phyloP scores from a whole-genome alignment of 139 green algal genomes.

The Asterochloris erici region DNA sequence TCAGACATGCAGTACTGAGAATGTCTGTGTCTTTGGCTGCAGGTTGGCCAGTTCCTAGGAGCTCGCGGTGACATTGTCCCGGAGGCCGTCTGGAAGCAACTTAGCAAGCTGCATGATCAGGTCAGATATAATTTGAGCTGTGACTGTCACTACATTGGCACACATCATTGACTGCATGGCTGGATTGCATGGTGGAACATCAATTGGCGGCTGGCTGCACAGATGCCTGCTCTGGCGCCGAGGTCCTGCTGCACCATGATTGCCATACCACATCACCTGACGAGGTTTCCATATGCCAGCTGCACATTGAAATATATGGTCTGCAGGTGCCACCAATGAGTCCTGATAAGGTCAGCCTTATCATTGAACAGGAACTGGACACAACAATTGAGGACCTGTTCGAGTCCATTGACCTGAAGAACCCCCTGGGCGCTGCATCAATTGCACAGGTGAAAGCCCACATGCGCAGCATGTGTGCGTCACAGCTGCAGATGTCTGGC shows the following conservation, averaged over 20 bases:
- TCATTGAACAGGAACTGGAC: constrained; percentile 66
- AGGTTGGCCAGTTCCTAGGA: constrained; percentile 85
- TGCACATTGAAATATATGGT: not conserved
- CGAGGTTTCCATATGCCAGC: not conserved
- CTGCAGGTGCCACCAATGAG: constrained; percentile 67
- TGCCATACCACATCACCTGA: not conserved
- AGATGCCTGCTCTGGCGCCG: too few relatives aligned
- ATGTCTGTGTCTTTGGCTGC: not conserved
- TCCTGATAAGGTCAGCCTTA: constrained; percentile 26
- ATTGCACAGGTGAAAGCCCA: constrained; percentile 69
- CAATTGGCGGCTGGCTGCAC: not conserved
- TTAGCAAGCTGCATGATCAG: constrained; percentile 79
- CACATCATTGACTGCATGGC: not conserved
- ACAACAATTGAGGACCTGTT: constrained; percentile 69
- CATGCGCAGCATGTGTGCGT: too few relatives aligned
- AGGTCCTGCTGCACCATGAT: too few relatives aligned
- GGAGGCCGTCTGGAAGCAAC: constrained; percentile 66
- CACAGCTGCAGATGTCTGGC: too few relatives aligned
- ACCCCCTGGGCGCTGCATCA: constrained; percentile 83
- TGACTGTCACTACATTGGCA: not conserved
- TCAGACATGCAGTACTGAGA: not conserved
- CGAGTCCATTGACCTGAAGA: constrained; percentile 84
- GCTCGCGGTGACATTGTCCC: constrained; percentile 84
- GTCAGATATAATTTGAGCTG: constrained; percentile 16
- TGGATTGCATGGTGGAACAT: not conserved